A percentile compares a stretch with the other conserved stretches of the same genome.
phyloP scores from a whole-genome alignment of 345 rosid species.

The Linum tenue region DNA sequence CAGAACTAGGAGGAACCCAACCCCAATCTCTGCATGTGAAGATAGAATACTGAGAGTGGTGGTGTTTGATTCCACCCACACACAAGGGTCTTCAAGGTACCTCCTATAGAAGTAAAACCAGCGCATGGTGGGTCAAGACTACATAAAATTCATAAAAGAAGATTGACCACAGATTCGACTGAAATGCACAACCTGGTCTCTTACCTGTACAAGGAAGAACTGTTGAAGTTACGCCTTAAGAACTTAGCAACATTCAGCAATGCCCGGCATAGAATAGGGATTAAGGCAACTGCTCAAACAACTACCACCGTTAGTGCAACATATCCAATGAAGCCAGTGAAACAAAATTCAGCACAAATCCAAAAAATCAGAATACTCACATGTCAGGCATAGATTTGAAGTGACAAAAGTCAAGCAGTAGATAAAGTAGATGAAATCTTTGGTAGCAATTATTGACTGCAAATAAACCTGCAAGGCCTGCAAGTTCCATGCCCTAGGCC shows the following conservation, averaged over 20 bases:
- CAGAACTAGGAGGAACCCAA: slow-evolving; percentile 68
- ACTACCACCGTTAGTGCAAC: slow-evolving; percentile 4
- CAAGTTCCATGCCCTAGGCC: slow-evolving; percentile 83
- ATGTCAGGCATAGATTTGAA: slow-evolving; percentile 79
- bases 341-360: slow-evolving; percentile 1
- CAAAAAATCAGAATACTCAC: slow-evolving; percentile 34
- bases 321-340: slow-evolving; percentile 3
- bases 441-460: slow-evolving; percentile 69
- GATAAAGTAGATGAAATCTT: slow-evolving; percentile 87
- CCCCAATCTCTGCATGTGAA: slow-evolving; percentile 85
- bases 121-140: slow-evolving; percentile 1
- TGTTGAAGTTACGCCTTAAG: slow-evolving; percentile 65
- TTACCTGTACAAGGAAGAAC: slow-evolving; percentile 86
- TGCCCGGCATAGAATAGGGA: slow-evolving; percentile 79
- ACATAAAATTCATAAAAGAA: not conserved
- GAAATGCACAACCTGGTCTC: not conserved
- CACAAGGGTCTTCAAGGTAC: slow-evolving; percentile 88
- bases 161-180: not conserved
- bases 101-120: slow-evolving; percentile 38
- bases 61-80: slow-evolving; percentile 92
- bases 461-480: slow-evolving; percentile 80
- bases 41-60: slow-evolving; percentile 77
- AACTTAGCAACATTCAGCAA: slow-evolving; percentile 78
- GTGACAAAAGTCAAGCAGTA: slow-evolving; percentile 83
- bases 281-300: slow-evolving; percentile 65